Evolutionary conservation across 768 basidiomycete species (phyloP).

Genomic region (Calocybe gangraenosa): DNA sequence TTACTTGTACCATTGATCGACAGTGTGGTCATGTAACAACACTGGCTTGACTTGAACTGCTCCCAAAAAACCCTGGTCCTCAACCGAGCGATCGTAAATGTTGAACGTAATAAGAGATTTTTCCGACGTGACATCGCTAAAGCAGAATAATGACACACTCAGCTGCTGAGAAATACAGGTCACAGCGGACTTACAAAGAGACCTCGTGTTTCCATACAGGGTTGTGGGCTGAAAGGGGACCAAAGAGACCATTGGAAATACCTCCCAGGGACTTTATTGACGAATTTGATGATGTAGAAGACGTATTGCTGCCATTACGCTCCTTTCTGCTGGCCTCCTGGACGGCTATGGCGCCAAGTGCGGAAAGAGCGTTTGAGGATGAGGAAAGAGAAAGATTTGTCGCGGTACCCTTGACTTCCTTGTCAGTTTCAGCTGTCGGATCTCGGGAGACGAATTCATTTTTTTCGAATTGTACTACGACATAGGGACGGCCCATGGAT

Average conservation of each 20-base stretch:
- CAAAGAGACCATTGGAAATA: slow-evolving; percentile 47
- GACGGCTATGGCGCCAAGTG: slow-evolving; percentile 57
- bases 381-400: slow-evolving; percentile 46
- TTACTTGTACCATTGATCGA: slow-evolving; percentile 97
- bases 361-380: slow-evolving; percentile 61
- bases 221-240: slow-evolving; percentile 71
- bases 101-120: slow-evolving; percentile 80
- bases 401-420: slow-evolving; percentile 83
- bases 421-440: slow-evolving; percentile 80
- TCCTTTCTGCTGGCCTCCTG: slow-evolving; percentile 30
- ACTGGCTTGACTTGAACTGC: slow-evolving; percentile 88
- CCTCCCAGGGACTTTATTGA: slow-evolving; percentile 29
- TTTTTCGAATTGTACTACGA: slow-evolving; percentile 97
- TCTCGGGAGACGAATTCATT: slow-evolving; percentile 96
- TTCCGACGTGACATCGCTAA: slow-evolving; percentile 93
- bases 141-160: too few species aligned
- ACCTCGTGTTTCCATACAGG: slow-evolving; percentile 99
- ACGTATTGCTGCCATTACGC: slow-evolving; percentile 37
- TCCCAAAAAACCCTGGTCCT: slow-evolving; percentile 87
- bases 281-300: slow-evolving; percentile 31
- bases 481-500: slow-evolving; percentile 72
- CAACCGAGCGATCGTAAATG: slow-evolving; percentile 84
- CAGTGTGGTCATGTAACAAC: slow-evolving; percentile 87
- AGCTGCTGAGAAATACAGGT: slow-evolving; percentile 11
- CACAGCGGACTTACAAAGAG: slow-evolving; percentile 78